Evolutionary conservation across 352 stramenopile genomes (phyloP).

Genomic region (Phytophthora tentaculata): DNA sequence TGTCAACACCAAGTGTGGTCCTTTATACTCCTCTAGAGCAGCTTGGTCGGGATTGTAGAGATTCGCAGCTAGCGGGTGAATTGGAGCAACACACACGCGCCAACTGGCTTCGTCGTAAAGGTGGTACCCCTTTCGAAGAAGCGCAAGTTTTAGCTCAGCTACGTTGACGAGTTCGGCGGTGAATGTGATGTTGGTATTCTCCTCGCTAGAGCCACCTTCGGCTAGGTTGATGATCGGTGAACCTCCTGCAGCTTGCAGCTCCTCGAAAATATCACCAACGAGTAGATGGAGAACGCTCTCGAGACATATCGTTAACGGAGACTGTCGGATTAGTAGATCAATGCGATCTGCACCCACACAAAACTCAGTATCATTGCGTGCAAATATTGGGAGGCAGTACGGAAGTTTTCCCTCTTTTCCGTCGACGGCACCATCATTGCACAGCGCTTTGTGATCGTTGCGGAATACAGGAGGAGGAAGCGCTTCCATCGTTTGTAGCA

Average conservation of each 20-base stretch:
- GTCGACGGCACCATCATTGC: constrained; percentile 9
- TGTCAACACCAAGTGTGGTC: constrained; percentile 38
- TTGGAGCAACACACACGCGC: constrained; percentile 44
- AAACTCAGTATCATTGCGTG: constrained; percentile 40
- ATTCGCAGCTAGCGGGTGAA: constrained; percentile 39
- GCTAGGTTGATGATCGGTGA: constrained; percentile 35
- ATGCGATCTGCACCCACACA: constrained; percentile 48
- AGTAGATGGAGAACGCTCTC: constrained; percentile 54
- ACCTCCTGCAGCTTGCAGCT: constrained; percentile 28
- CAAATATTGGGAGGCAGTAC: constrained; percentile 55
- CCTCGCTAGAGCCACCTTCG: constrained; percentile 29
- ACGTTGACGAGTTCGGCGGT: constrained; percentile 8
- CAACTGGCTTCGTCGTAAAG: constrained; percentile 39
- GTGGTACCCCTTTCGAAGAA: constrained; percentile 50
- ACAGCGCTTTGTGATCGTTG: constrained; percentile 19
- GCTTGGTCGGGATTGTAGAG: constrained; percentile 38
- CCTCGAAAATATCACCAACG: constrained; percentile 45
- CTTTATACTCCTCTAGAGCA: constrained; percentile 1
- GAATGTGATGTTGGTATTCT: constrained; percentile 47
- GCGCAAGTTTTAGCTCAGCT: constrained; percentile 11
- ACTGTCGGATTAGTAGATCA: constrained; percentile 39
- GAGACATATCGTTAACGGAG: constrained; percentile 39
- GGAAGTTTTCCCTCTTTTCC: constrained; percentile 4
- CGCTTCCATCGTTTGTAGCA: constrained; percentile 16
- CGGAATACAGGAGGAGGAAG: constrained; percentile 27